Evolutionary conservation across 495 filamentous ascomycete species (phyloP), one percentile per base, ranked within the genome.

Genomic region (Aspergillus carlsbadensis): DNA sequence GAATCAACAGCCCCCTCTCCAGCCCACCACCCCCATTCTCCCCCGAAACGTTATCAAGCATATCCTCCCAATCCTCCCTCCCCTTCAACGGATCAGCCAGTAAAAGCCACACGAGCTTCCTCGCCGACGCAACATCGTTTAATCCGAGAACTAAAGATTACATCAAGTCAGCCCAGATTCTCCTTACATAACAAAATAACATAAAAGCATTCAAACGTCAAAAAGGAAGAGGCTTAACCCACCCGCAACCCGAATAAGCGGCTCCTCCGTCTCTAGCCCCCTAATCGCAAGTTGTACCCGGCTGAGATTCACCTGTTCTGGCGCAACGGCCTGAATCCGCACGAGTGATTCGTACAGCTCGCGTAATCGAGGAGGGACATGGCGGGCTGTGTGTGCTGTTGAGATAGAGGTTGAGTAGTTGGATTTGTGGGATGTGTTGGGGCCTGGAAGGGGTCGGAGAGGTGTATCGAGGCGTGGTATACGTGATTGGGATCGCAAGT

Each of bases 251-350:
- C 93, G 76, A 60, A 91, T 82, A n/a, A 88, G 80, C 31, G 79
- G 74, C 53, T 74, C 64, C 37, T 98, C 53, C 2, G 88, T 82
- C 61, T 88, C 83, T 58, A 96, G 74, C 6, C 90, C 90, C 46
- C 86, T 80, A 65, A 91, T 69, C 15, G 91, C 93, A 60, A 98
- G 79, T 63, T 90, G 86, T 49, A 97, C 66, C 60, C 90, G 83
- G 54, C 88, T 87, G 18, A 88, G 76, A 70, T 90, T 89, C 54
- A 92, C 80, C 67, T 86, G 84, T 57, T 80, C 80, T 35, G 82
- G 73, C 21, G 86, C 83, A 37, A 82, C 70, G 54, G 80, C 78
- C 58, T 88, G 78, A 20, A 96, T 73, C 20, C 78, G 76, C 8
- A 73, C 70, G 17, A 95, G 74, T 10, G 84, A 80, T 40, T 78